A percentile compares a stretch with the other conserved stretches of the same genome.
These are phyloP conservation scores for Ceratocystis cubensis DNA, from an alignment of 2,329 filamentous ascomycete genomes.

Conservation along the genomic window DNA sequence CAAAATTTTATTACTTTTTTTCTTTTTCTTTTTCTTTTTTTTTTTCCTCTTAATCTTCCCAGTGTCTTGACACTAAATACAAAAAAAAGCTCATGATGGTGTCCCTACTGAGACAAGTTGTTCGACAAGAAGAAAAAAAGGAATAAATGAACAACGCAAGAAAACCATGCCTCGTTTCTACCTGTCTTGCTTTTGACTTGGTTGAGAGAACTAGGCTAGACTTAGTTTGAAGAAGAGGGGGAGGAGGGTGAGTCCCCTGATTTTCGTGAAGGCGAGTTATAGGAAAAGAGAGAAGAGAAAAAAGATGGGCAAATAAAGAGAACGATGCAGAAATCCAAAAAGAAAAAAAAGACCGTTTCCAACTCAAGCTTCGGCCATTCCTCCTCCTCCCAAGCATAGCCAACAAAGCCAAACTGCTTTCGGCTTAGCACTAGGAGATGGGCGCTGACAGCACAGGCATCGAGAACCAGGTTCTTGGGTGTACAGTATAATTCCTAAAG, in stretches of 20 bases:
- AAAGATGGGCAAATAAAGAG: background rate
- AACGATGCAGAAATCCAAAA: background rate
- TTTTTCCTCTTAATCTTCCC: background rate
- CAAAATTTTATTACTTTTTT: background rate
- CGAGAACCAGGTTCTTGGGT: constrained; percentile 13
- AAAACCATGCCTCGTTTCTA: background rate
- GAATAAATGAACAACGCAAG: background rate
- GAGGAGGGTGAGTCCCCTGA: background rate
- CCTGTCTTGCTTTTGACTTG: background rate
- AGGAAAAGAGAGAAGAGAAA: background rate
- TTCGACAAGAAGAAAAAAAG: background rate
- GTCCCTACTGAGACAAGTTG: background rate
- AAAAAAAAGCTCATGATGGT: background rate
- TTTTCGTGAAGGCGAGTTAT: background rate
- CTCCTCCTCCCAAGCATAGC: background rate
- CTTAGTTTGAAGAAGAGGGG: background rate
- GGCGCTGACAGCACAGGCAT: background rate
- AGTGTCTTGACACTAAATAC: background rate
- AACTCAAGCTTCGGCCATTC: background rate
- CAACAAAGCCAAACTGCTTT: constrained; percentile 9
- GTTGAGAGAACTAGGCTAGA: background rate
- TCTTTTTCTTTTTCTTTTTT: background rate
- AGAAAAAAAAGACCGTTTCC: background rate
- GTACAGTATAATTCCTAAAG: background rate
- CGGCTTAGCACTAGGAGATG: background rate